These are phyloP conservation scores for Vicia sativa DNA, from an alignment of 306 rosid species.

Conservation along the genomic window DNA sequence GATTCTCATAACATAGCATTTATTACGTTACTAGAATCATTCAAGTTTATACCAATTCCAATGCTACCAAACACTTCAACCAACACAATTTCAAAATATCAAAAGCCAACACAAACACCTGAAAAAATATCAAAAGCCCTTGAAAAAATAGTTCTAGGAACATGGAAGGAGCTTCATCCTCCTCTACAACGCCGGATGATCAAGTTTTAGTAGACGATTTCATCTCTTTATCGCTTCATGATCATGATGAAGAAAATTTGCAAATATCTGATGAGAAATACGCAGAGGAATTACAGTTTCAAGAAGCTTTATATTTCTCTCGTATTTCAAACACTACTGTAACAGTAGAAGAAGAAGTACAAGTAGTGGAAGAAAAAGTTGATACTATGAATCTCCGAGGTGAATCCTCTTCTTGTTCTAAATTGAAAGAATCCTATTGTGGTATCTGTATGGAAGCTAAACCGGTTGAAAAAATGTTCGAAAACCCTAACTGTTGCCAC, in stretches of 20 bases:
- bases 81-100: not conserved
- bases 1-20: not conserved
- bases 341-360: not conserved
- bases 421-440: conserved; percentile 35
- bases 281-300: not conserved
- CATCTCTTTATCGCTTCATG: not conserved
- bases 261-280: not conserved
- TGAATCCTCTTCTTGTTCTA: not conserved
- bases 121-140: too few species aligned
- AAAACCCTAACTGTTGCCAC: conserved; percentile 39
- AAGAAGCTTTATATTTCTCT: not conserved
- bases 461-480: conserved; percentile 46
- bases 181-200: not conserved
- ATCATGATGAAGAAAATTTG: not conserved
- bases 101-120: too few species aligned
- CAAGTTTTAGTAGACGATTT: not conserved
- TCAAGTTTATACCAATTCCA: not conserved
- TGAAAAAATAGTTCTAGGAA: not conserved
- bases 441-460: conserved; percentile 61
- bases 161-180: not conserved
- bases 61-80: not conserved
- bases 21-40: not conserved
- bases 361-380: not conserved
- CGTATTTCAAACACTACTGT: not conserved
- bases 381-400: not conserved